Evolutionary conservation across 163 green algal genomes (phyloP), one percentile per base, ranked within the genome.

Genomic region (Volvox carteri): DNA sequence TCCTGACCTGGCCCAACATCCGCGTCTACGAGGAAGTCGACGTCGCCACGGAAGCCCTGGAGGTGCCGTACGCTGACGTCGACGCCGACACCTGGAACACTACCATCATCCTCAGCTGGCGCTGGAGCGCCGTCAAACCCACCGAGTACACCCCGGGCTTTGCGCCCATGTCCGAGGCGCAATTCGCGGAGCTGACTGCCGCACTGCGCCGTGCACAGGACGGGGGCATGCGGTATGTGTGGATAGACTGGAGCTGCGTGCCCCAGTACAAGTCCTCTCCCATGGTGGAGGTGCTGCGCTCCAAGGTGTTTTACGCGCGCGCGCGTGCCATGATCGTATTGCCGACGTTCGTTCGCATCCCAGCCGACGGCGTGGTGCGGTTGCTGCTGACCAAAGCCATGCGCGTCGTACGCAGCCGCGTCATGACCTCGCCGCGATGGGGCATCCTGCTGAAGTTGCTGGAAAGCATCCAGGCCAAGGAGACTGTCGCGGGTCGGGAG

Each of bases 191-290:
- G 80, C 77, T 83, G 60, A 14, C 39, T 11, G 19, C 28, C 2
- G 41, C 54, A 37, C 75, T 84, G 21, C 28, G n/a, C 6, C 67
- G 42, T 8, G 39, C 76, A 0, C 1, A 42, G 21, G 28, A 9
- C 16, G 5, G 9, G 0, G 86, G 50, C 7, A 56, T 91, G 28
- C 19, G 48, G 50, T 77, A 85, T 52, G 76, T 84, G 28, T 91
- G 86, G 86, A 86, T 91, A 1, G 86, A 91, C 77, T 91, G 86
- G 86, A 84, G 50, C 52, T 91, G 87, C 12, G 68, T 88, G 52
- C 87, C 87, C 21, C 87, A 91, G 79, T 88, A 91, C 70, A 6
- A 25, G 11, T 23, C 39, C 3, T 11, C 50, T 0, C 18, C 70
- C 68, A 79, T 91, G 77, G 21, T 77, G 18, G 77, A 91, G 78